These are phyloP conservation scores for Pyracantha coccinea DNA, from an alignment of 331 rosid species.

Conservation along the genomic window DNA sequence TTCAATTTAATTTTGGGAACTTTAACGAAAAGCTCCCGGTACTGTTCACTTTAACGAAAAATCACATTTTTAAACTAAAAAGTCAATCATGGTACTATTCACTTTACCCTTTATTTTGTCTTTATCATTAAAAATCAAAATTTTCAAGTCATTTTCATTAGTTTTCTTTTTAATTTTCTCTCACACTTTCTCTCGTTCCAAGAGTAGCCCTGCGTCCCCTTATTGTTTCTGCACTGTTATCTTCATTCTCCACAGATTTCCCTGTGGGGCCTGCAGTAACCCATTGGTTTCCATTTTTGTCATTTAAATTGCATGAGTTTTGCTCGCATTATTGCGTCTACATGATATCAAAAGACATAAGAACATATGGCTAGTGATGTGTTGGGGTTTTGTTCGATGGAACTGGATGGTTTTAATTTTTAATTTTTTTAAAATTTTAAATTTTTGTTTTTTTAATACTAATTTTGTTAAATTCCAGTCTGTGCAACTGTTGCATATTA, in stretches of 20 bases:
- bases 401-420: no score
- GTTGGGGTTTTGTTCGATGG: neutral
- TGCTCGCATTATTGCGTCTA: neutral
- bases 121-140: no score
- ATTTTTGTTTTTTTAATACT: no score
- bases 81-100: no score
- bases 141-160: no score
- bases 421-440: no score
- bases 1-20: no score
- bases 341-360: neutral
- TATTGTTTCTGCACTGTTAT: neutral
- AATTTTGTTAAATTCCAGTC: neutral
- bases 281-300: neutral
- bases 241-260: neutral
- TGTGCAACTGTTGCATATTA: neutral
- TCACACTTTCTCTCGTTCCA: neutral
- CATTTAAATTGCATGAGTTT: neutral
- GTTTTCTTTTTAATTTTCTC: neutral
- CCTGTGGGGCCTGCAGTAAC: neutral
- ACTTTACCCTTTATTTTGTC: no score
- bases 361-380: neutral
- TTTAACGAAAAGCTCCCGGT: no score
- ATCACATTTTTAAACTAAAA: no score
- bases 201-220: neutral
- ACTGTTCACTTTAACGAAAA: no score